phyloP scores from a whole-genome alignment of 140 eudicot species.

The Ambrosia hybrid region DNA sequence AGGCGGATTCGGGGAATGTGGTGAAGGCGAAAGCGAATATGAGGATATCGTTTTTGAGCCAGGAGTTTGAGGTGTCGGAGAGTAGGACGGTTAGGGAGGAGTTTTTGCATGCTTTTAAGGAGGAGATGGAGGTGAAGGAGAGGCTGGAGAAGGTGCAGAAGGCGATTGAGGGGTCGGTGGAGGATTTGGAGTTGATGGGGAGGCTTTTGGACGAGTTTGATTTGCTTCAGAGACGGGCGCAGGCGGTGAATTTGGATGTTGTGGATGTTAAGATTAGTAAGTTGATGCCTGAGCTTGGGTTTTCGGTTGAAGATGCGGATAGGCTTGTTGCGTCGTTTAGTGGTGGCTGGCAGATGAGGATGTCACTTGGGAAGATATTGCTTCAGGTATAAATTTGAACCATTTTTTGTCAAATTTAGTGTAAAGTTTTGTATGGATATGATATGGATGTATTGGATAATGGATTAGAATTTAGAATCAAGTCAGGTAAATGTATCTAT shows the following conservation, averaged over 20 bases:
- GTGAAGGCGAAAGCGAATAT: constrained; percentile 51
- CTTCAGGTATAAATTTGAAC: constrained; percentile 66
- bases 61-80: constrained; percentile 83
- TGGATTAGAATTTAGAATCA: neutral
- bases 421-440: no score
- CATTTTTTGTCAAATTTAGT: no score
- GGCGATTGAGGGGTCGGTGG: constrained; percentile 81
- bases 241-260: constrained; percentile 78
- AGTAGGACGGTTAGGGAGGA: constrained; percentile 89
- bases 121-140: constrained; percentile 80
- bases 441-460: no score
- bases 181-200: constrained; percentile 96
- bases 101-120: constrained; percentile 87
- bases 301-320: constrained; percentile 73
- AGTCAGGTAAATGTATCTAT: neutral
- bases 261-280: constrained; percentile 87
- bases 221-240: constrained; percentile 77
- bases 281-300: constrained; percentile 91
- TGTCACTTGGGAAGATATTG: constrained; percentile 93
- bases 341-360: constrained; percentile 99
- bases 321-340: constrained; percentile 95
- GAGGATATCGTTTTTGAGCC: constrained; percentile 72
- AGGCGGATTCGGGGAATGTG: constrained; percentile 87
- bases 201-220: constrained; percentile 96
- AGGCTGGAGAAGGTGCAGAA: constrained; percentile 93